phyloP scores from a whole-genome alignment of 805 yeast genomes.

The Saccharomycopsis fodiens region DNA sequence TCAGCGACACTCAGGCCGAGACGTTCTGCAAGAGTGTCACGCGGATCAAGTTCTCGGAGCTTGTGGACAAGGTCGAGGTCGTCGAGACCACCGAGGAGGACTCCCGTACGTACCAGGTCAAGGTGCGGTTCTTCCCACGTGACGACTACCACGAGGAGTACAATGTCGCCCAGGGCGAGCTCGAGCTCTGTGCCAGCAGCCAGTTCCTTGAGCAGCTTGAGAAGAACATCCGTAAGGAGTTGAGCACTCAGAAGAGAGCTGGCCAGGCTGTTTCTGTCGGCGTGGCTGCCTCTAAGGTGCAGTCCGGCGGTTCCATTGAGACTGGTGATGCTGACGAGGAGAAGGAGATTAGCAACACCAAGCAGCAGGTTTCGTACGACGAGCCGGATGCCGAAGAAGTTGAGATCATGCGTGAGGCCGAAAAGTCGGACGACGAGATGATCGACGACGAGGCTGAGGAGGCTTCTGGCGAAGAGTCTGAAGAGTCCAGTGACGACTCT shows the following conservation, averaged over 20 bases:
- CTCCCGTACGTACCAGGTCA: slow-evolving; percentile 67
- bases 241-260: slow-evolving; percentile 66
- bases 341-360: slow-evolving; percentile 50
- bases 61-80: slow-evolving; percentile 76
- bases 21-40: slow-evolving; percentile 88
- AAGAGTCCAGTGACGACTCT: slow-evolving; percentile 25
- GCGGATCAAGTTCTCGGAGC: slow-evolving; percentile 77
- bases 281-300: slow-evolving; percentile 56
- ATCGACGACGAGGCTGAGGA: slow-evolving; percentile 39
- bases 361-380: slow-evolving; percentile 88
- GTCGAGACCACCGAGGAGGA: slow-evolving; percentile 68
- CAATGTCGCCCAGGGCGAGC: slow-evolving; percentile 73
- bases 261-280: slow-evolving; percentile 59
- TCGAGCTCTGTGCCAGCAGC: slow-evolving; percentile 59
- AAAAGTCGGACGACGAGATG: slow-evolving; percentile 48
- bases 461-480: slow-evolving; percentile 13
- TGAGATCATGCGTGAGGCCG: slow-evolving; percentile 81
- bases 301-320: slow-evolving; percentile 34
- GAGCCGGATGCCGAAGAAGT: slow-evolving; percentile 94
- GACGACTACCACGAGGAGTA: slow-evolving; percentile 80
- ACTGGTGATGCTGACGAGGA: slow-evolving; percentile 51
- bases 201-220: slow-evolving; percentile 69
- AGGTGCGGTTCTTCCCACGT: slow-evolving; percentile 65
- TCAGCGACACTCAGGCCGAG: slow-evolving; percentile 81
- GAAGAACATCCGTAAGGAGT: slow-evolving; percentile 65